Conservation (phyloP, 1,139 yeast species). For the Saccharomycopsis crataegensis region DNA sequence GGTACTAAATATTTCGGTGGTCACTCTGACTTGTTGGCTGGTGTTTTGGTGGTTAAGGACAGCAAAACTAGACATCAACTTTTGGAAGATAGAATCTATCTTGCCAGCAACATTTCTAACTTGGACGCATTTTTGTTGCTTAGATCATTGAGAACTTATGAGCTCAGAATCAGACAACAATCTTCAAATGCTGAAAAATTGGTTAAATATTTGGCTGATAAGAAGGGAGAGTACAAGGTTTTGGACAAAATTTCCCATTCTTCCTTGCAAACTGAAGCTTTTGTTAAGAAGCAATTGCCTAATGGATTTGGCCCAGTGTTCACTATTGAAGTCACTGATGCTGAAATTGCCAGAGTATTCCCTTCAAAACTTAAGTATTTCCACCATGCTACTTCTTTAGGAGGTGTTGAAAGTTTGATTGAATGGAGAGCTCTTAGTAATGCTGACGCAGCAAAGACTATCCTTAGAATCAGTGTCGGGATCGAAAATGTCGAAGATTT, state of each 20-base stretch:
- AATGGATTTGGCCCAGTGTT: slow-evolving; percentile 72
- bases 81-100: slow-evolving; percentile 50
- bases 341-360: slow-evolving; percentile 50
- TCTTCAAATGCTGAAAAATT: slow-evolving; percentile 55
- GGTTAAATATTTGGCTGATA: slow-evolving; percentile 49
- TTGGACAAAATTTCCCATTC: slow-evolving; percentile 58
- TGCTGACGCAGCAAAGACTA: slow-evolving; percentile 40
- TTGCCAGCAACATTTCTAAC: slow-evolving; percentile 76
- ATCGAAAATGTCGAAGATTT: slow-evolving; percentile 39
- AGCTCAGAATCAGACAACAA: slow-evolving; percentile 61
- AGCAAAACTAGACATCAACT: slow-evolving; percentile 38
- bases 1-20: slow-evolving; percentile 93
- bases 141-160: slow-evolving; percentile 75
- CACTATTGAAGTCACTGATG: slow-evolving; percentile 46
- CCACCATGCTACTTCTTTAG: slow-evolving; percentile 87
- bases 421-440: slow-evolving; percentile 89
- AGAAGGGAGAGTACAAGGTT: slow-evolving; percentile 36
- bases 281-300: slow-evolving; percentile 55
- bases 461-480: slow-evolving; percentile 74
- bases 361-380: slow-evolving; percentile 66
- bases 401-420: slow-evolving; percentile 87
- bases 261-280: slow-evolving; percentile 61
- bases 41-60: slow-evolving; percentile 61
- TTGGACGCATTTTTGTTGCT: slow-evolving; percentile 67
- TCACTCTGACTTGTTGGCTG: slow-evolving; percentile 86